Evolutionary conservation across 179 eudicot species (phyloP).

Genomic region (Nepenthes alata): DNA sequence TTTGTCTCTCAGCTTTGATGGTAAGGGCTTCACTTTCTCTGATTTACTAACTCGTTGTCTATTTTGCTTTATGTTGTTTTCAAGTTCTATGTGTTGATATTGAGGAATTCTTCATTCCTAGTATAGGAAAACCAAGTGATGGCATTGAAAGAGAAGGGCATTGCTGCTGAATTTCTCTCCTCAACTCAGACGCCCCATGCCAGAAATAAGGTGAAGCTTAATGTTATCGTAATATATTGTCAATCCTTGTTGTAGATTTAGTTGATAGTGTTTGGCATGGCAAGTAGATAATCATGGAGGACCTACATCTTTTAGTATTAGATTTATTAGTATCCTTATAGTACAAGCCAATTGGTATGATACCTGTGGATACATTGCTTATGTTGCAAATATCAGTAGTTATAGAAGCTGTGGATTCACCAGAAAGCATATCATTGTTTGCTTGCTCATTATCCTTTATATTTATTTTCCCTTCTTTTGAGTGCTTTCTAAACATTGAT

Average conservation of each 20-base stretch:
- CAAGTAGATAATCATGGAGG: background rate
- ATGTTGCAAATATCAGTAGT: background rate
- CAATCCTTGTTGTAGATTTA: background rate
- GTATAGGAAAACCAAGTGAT: conserved; percentile 85
- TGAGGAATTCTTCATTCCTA: background rate
- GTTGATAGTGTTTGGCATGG: background rate
- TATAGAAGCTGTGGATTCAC: background rate
- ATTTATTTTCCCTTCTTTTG: background rate
- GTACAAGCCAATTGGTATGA: background rate
- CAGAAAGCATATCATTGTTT: background rate
- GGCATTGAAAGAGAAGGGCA: conserved; percentile 67
- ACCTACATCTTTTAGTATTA: no score
- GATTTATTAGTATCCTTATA: no score
- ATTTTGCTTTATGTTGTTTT: background rate
- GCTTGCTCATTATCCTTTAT: background rate
- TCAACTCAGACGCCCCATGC: conserved; percentile 67
- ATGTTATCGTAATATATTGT: background rate
- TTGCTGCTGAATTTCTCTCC: conserved; percentile 85
- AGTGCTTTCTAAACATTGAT: no score
- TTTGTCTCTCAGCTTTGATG: conserved; percentile 42
- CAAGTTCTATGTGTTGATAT: background rate
- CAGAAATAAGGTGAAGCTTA: conserved; percentile 47
- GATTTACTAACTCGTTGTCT: background rate
- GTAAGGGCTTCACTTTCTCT: conserved; percentile 18
- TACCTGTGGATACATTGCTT: background rate